Evolutionary conservation across 257 asterid species (phyloP).

Genomic region (Solanum dulcamara): DNA sequence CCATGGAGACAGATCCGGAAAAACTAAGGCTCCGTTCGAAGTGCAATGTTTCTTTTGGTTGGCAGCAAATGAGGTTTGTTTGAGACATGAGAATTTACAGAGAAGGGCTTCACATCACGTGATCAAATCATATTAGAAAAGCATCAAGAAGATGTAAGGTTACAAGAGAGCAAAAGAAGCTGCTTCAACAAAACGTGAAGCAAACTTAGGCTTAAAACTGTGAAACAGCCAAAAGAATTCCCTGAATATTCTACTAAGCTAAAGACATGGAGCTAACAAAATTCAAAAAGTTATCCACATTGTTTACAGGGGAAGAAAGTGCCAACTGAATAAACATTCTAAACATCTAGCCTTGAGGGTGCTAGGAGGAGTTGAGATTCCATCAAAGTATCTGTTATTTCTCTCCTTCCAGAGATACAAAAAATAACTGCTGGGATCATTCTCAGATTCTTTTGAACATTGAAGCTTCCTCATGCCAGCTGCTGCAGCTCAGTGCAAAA

Average conservation of each 20-base stretch:
- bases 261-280: not conserved
- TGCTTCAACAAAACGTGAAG: not conserved
- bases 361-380: not conserved
- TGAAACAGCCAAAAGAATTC: not conserved
- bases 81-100: not conserved
- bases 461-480: too few relatives aligned
- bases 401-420: not conserved
- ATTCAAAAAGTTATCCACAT: not conserved
- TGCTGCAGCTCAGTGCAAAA: not conserved
- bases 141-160: not conserved
- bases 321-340: not conserved
- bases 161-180: not conserved
- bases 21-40: not conserved
- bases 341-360: not conserved
- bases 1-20: not conserved
- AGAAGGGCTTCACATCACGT: not conserved
- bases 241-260: not conserved
- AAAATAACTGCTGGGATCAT: not conserved
- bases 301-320: not conserved
- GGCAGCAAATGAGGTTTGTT: not conserved
- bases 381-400: not conserved
- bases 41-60: not conserved
- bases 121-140: not conserved
- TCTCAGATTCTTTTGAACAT: not conserved
- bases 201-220: not conserved